Percentiles rank a stretch among this genome's conserved stretches.
Conservation (phyloP, 2,329 filamentous ascomycete genomes). For the Venturia carpophila region DNA sequence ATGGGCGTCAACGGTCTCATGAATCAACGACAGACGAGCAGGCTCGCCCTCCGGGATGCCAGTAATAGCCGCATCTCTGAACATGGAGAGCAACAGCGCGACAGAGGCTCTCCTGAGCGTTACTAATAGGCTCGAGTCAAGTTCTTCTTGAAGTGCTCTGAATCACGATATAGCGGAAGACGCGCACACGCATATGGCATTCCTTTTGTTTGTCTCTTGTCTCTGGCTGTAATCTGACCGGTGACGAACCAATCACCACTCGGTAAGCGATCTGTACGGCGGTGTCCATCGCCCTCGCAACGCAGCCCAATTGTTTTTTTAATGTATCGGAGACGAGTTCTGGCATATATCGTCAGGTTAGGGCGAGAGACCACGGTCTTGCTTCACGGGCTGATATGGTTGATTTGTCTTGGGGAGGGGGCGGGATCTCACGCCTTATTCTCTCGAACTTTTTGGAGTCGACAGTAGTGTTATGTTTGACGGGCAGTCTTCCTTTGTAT, state of each 20-base stretch:
- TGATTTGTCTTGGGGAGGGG: background rate
- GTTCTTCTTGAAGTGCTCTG: background rate
- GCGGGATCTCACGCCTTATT: background rate
- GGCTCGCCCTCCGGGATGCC: slow-evolving; percentile 14
- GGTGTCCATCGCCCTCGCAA: background rate
- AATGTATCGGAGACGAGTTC: background rate
- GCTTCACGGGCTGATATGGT: background rate
- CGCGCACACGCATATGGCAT: background rate
- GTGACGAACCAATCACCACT: background rate
- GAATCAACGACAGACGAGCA: slow-evolving; percentile 15
- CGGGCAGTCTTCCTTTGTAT: background rate
- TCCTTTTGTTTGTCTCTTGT: background rate
- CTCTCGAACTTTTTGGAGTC: background rate
- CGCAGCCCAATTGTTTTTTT: background rate
- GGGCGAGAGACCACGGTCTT: slow-evolving; percentile 4
- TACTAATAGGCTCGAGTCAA: background rate
- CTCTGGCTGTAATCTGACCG: background rate
- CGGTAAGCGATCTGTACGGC: background rate
- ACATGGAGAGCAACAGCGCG: background rate
- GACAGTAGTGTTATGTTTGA: background rate
- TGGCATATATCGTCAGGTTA: slow-evolving; percentile 2
- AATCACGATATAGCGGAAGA: background rate
- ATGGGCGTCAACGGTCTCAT: slow-evolving; percentile 17
- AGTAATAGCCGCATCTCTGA: slow-evolving; percentile 13
- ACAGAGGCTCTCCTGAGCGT: background rate